These are phyloP conservation scores for Ustilago curta DNA, from an alignment of 1,284 basidiomycete species.

Conservation along the genomic window DNA sequence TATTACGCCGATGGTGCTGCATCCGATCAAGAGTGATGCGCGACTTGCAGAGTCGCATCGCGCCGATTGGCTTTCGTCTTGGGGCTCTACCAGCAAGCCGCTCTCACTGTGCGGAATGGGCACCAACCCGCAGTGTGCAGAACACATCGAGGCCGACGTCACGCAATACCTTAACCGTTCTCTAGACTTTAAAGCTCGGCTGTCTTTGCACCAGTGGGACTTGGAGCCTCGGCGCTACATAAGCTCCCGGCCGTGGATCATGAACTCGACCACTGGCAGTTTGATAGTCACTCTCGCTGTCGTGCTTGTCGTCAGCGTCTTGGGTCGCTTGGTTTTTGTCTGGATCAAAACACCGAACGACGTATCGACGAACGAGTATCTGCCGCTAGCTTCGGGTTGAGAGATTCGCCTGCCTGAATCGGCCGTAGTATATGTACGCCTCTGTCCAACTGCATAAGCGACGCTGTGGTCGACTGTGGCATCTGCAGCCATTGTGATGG, in stretches of 20 bases:
- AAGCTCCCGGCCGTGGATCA: conserved; percentile 17
- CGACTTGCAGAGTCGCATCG: background rate
- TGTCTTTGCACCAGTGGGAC: conserved; percentile 17
- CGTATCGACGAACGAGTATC: too few species aligned
- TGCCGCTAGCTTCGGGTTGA: background rate
- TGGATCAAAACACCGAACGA: background rate
- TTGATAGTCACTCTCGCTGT: background rate
- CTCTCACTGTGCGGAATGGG: background rate
- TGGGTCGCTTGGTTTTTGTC: background rate
- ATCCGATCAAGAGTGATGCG: conserved; percentile 22
- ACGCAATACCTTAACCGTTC: conserved; percentile 1
- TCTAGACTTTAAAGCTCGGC: background rate
- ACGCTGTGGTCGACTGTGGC: too few species aligned
- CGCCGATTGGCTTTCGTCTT: background rate
- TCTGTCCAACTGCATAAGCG: too few species aligned
- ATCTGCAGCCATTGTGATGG: too few species aligned
- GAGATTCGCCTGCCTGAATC: too few species aligned
- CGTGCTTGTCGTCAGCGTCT: background rate
- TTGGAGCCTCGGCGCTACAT: conserved; percentile 10
- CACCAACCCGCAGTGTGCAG: background rate
- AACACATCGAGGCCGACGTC: background rate
- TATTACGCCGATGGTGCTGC: conserved; percentile 16
- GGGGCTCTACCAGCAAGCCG: background rate
- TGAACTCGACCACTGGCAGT: conserved; percentile 20
- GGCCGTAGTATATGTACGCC: too few species aligned